These are phyloP conservation scores for Teratosphaeria epicoccoides DNA, from an alignment of 2,329 filamentous ascomycete species.

Conservation along the genomic window DNA sequence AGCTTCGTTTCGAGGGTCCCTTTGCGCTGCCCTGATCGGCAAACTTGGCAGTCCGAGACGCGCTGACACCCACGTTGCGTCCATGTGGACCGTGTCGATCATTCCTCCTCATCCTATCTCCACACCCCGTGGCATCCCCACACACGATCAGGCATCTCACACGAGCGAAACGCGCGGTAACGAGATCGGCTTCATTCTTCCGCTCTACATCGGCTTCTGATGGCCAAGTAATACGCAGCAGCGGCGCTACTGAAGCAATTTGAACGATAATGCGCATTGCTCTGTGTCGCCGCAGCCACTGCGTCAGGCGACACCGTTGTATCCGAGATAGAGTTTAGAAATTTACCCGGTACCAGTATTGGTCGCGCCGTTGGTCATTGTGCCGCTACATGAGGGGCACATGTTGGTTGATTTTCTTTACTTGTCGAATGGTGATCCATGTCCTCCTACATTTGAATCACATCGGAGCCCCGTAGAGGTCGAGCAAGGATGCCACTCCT, in stretches of 20 bases:
- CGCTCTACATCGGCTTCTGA: not conserved
- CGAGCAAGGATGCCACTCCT: conserved; percentile 5
- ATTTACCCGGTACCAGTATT: not conserved
- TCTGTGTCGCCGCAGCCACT: not conserved
- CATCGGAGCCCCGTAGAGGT: no score
- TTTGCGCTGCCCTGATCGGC: not conserved
- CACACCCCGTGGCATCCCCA: not conserved
- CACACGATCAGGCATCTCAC: not conserved
- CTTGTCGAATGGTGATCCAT: no score
- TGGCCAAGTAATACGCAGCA: not conserved
- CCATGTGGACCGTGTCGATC: not conserved
- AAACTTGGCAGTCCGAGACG: not conserved
- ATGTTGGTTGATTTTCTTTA: no score
- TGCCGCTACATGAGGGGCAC: no score
- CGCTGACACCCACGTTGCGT: not conserved
- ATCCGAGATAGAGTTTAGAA: not conserved
- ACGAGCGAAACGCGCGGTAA: not conserved
- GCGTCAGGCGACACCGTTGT: not conserved
- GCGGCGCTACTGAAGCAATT: no score
- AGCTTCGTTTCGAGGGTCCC: no score
- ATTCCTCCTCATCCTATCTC: not conserved
- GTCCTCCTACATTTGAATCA: no score
- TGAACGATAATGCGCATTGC: not conserved
- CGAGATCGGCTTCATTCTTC: not conserved
- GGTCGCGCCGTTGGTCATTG: not conserved